A percentile compares a stretch with the other conserved stretches of the same genome.
Evolutionary conservation across 148 eudicot genomes (phyloP).

Genomic region (Amaranthus palmeri): DNA sequence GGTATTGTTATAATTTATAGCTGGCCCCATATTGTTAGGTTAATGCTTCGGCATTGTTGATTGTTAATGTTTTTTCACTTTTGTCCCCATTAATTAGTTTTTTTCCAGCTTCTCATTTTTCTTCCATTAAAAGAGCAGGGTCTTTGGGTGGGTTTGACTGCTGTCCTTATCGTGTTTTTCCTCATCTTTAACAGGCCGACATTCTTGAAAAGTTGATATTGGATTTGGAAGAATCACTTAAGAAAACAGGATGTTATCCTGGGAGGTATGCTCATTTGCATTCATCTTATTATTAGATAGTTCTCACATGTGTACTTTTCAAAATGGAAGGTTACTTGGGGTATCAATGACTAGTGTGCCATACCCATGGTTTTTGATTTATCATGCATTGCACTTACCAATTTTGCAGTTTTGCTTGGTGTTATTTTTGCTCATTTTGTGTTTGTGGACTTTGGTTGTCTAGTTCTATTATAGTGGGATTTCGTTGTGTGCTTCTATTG

Average conservation of each 20-base stretch:
- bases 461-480: not conserved
- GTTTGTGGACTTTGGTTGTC: not conserved
- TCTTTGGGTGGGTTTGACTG: not conserved
- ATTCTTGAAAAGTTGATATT: constrained; percentile 67
- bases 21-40: not conserved
- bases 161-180: not conserved
- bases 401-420: no score
- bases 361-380: not conserved
- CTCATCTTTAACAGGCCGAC: constrained; percentile 58
- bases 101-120: not conserved
- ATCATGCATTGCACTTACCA: not conserved
- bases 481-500: not conserved
- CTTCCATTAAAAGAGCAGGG: not conserved
- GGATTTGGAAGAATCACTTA: constrained; percentile 65
- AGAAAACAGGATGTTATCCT: constrained; percentile 70
- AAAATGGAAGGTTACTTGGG: not conserved
- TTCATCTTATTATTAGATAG: constrained; percentile 2
- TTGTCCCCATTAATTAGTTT: not conserved
- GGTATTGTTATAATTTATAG: not conserved
- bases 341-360: not conserved
- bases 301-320: not conserved
- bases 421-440: not conserved
- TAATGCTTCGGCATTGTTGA: not conserved
- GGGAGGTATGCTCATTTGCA: constrained; percentile 49
- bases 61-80: not conserved